Percentiles rank a stretch among this genome's conserved stretches.
Evolutionary conservation across 495 filamentous ascomycete genomes (phyloP).

Genomic region (Penicillium dipodomyicola): DNA sequence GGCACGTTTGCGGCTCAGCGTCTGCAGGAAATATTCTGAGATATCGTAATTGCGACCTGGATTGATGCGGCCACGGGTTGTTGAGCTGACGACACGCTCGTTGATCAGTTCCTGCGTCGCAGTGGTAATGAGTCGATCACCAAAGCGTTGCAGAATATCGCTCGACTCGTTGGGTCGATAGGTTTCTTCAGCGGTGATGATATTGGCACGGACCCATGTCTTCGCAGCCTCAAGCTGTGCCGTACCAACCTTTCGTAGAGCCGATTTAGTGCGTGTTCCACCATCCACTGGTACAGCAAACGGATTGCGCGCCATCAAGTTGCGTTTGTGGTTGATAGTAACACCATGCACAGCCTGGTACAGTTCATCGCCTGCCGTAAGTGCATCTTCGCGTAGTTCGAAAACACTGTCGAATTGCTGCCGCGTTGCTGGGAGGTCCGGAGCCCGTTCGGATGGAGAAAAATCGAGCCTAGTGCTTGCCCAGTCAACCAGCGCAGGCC

Average conservation of each 20-base stretch:
- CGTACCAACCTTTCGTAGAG: slow-evolving; percentile 23
- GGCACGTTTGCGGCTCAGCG: slow-evolving; percentile 45
- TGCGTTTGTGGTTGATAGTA: slow-evolving; percentile 36
- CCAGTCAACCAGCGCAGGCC: slow-evolving; percentile 75
- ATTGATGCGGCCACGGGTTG: slow-evolving; percentile 51
- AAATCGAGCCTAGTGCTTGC: slow-evolving; percentile 50
- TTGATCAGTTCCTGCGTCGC: slow-evolving; percentile 57
- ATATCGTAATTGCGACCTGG: slow-evolving; percentile 57
- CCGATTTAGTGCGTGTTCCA: slow-evolving; percentile 7
- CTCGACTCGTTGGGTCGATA: slow-evolving; percentile 46
- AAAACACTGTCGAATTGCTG: slow-evolving; percentile 51
- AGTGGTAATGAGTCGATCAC: slow-evolving; percentile 48
- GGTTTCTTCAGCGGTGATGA: slow-evolving; percentile 49
- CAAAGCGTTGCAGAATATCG: slow-evolving; percentile 42
- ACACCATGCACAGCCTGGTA: slow-evolving; percentile 37
- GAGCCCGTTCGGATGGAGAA: slow-evolving; percentile 38
- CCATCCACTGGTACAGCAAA: slow-evolving; percentile 32
- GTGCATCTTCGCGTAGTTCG: slow-evolving; percentile 44
- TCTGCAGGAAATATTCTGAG: slow-evolving; percentile 53
- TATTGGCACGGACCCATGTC: slow-evolving; percentile 61
- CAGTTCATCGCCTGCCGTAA: slow-evolving; percentile 37
- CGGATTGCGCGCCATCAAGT: slow-evolving; percentile 37
- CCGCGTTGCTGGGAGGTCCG: slow-evolving; percentile 52
- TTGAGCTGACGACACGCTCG: slow-evolving; percentile 58
- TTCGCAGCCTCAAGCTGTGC: slow-evolving; percentile 45